A percentile compares a stretch with the other conserved stretches of the same genome.
Evolutionary conservation across 768 basidiomycete species (phyloP).

Genomic region (Daedaleopsis nitida): DNA sequence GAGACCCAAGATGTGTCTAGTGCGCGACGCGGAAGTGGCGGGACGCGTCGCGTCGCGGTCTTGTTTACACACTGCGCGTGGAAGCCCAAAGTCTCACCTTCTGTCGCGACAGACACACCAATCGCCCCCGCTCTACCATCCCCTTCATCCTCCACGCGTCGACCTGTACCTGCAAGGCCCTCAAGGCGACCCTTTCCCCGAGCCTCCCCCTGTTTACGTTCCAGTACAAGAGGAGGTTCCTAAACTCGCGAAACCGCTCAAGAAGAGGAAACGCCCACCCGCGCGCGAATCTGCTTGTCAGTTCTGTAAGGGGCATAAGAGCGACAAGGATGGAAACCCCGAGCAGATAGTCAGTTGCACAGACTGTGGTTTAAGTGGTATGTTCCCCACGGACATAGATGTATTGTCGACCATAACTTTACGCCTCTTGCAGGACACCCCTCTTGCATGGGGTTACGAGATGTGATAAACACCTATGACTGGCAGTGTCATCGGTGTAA

Average conservation of each 20-base stretch:
- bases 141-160: slow-evolving; percentile 27
- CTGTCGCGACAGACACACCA: slow-evolving; percentile 22
- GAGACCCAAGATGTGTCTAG: slow-evolving; percentile 12
- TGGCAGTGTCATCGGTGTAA: slow-evolving; percentile 96
- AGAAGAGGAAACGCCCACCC: slow-evolving; percentile 43
- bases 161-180: slow-evolving; percentile 72
- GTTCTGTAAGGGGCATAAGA: slow-evolving; percentile 73
- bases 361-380: slow-evolving; percentile 84
- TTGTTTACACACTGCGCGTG: slow-evolving; percentile 20
- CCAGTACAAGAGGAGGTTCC: slow-evolving; percentile 43
- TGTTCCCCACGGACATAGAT: slow-evolving; percentile 25
- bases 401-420: not conserved
- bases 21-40: slow-evolving; percentile 26
- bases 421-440: slow-evolving; percentile 64
- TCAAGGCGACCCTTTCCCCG: slow-evolving; percentile 82
- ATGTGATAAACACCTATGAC: slow-evolving; percentile 66
- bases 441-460: slow-evolving; percentile 74
- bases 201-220: slow-evolving; percentile 53
- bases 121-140: slow-evolving; percentile 18
- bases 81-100: slow-evolving; percentile 9
- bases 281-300: slow-evolving; percentile 70
- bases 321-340: slow-evolving; percentile 55
- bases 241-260: slow-evolving; percentile 44
- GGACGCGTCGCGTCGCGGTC: slow-evolving; percentile 75
- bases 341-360: slow-evolving; percentile 80